Evolutionary conservation across 345 rosid genomes (phyloP).

Genomic region (Ricinus communis): DNA sequence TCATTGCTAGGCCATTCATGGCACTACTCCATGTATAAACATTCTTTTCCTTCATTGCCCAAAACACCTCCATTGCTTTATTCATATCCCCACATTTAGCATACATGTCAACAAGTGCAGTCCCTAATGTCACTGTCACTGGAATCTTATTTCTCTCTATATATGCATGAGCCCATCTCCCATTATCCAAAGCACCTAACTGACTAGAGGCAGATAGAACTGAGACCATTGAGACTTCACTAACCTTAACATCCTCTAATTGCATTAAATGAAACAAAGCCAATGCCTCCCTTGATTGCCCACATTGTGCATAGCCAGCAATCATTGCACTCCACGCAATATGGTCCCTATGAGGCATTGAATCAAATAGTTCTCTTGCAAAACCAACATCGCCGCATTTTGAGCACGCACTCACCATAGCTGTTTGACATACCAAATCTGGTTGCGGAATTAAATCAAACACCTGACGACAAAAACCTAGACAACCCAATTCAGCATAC

Average conservation of each 20-base stretch:
- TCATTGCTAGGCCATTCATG: constrained; percentile 58
- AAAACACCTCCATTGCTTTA: constrained; percentile 55
- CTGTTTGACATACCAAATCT: constrained; percentile 56
- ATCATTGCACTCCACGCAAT: constrained; percentile 66
- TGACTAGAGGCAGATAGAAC: constrained; percentile 65
- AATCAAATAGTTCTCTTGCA: constrained; percentile 53
- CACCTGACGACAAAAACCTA: constrained; percentile 42
- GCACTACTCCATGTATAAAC: constrained; percentile 64
- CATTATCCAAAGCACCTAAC: constrained; percentile 56
- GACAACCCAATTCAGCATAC: constrained; percentile 53
- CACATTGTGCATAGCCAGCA: constrained; percentile 52
- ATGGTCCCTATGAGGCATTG: constrained; percentile 53
- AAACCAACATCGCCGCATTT: constrained; percentile 16
- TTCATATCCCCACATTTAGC: constrained; percentile 58
- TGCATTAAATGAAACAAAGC: constrained; percentile 59
- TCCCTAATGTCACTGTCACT: constrained; percentile 49
- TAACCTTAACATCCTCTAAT: constrained; percentile 51
- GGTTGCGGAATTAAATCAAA: constrained; percentile 40
- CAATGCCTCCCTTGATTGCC: constrained; percentile 47
- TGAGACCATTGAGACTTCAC: constrained; percentile 53
- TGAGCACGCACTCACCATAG: constrained; percentile 14
- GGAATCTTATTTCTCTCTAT: constrained; percentile 49
- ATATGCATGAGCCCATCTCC: constrained; percentile 65
- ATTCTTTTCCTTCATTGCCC: constrained; percentile 53
- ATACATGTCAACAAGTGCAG: constrained; percentile 61